Conservation (phyloP, 441 rosid genomes). For the Brassica balearica region DNA sequence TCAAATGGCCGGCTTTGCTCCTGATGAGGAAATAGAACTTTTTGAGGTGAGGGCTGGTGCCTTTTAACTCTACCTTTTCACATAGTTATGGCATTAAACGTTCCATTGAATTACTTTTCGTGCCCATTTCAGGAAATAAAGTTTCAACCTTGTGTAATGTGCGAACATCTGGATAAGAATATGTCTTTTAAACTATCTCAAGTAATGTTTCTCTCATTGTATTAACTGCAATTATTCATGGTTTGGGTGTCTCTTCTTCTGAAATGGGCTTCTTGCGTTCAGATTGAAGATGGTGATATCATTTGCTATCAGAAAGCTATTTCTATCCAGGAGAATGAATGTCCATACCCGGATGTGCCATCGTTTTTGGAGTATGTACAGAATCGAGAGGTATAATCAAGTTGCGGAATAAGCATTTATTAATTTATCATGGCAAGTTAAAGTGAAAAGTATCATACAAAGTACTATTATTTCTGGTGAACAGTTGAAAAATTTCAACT, state of each 20-base stretch:
- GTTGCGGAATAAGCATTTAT: conserved; percentile 12
- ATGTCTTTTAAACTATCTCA: conserved; percentile 76
- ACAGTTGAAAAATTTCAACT: conserved; percentile 5
- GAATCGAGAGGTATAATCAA: conserved; percentile 80
- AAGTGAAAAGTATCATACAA: not conserved
- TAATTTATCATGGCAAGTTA: not conserved
- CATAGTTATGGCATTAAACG: conserved; percentile 28
- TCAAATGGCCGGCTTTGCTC: conserved; percentile 5
- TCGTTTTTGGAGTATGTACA: conserved; percentile 93
- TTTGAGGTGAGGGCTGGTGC: conserved; percentile 38
- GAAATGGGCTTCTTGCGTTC: conserved; percentile 38
- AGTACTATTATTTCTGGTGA: not conserved
- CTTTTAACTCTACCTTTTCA: not conserved
- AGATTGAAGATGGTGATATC: conserved; percentile 99
- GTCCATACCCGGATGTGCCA: conserved; percentile 76
- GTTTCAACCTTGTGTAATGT: conserved; percentile 93
- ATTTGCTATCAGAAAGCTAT: conserved; percentile 89
- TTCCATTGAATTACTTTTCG: conserved; percentile 4
- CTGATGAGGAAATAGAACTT: conserved; percentile 7
- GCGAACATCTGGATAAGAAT: conserved; percentile 90
- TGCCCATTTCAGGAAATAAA: conserved; percentile 78
- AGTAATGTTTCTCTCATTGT: conserved; percentile 51
- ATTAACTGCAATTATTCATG: conserved; percentile 29
- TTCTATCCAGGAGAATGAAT: conserved; percentile 62
- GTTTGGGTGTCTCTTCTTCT: conserved; percentile 14